Base-by-base conservation (phyloP, 2,329 filamentous ascomycete genomes). In the Diatrype stigma region DNA sequence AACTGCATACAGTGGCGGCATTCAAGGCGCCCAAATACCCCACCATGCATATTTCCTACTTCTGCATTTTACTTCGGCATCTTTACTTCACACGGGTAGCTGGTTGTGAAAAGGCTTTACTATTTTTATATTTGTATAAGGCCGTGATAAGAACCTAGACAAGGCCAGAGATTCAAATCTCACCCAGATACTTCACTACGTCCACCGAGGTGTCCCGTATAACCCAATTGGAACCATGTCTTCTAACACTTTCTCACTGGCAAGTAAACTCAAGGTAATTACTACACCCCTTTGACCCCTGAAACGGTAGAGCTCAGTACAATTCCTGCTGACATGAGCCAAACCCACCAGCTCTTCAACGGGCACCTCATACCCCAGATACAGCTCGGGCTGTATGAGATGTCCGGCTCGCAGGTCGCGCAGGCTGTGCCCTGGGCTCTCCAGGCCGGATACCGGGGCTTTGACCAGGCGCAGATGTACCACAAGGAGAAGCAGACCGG, bases 371-470 rank as follows among this genome's bases (percentile, higher is more conserved):
- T 90, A 69, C 87, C 87, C 14, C 81, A 80, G 60, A 82, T 90
- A 58, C 87, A 90, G 57, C 78, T 90, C 1, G 87, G 87, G 4
- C 81, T 90, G 11, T 91, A 90, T 70, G 76, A 86, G 71, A 87
- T 87, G 67, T 80, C 78, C 3, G 81, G 85, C 1, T 66, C 66
- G 23, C 84, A 89, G 62, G 84, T 82, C 17, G 73, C 71, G 10
- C 66, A 73, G 23, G 76, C 85, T 1, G 82, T 89, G 2, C 71
- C 70, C 44, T 79, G 71, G 67, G 85, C 78, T 10, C 71, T 88
- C 2, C 71, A 74, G 48, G 75, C 74, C 53, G 74, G 76, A 16
- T 79, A 80, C 61, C 73, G 73, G 10, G 78, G 70, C 14, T 72
- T 81, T 49, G 78, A 81, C 64, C 73, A 70, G 17, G 77, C 78